Conservation (phyloP, 2,329 filamentous ascomycete species). For the Pseudocercospora cruenta region DNA sequence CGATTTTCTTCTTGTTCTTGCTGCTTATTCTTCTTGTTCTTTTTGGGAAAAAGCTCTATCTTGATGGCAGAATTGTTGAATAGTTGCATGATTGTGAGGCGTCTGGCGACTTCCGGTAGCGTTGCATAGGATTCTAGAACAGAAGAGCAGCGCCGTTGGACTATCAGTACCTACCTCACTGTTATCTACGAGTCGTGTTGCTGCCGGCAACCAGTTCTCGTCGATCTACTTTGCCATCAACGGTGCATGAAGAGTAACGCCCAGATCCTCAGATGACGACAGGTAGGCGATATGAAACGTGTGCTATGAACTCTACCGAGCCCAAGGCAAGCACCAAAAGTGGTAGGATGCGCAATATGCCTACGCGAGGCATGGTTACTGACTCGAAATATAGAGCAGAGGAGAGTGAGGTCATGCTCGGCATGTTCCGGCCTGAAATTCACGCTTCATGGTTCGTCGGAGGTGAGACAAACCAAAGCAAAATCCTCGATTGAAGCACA, state of each 20-base stretch:
- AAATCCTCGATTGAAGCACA: neutral
- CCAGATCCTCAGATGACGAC: constrained; percentile 2
- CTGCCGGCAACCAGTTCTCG: neutral
- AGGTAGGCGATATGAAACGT: constrained; percentile 2
- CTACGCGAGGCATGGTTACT: constrained; percentile 1
- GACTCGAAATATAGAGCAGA: neutral
- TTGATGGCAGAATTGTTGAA: constrained; percentile 21
- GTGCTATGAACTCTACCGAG: constrained; percentile 1
- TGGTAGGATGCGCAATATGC: neutral
- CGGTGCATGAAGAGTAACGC: constrained; percentile 1
- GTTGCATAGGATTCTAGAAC: constrained; percentile 1
- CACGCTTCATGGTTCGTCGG: neutral
- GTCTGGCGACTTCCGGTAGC: neutral
- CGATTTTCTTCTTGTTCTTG: neutral
- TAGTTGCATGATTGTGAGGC: constrained; percentile 13
- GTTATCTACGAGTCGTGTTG: constrained; percentile 7
- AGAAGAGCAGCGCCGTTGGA: neutral
- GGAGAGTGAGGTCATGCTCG: neutral
- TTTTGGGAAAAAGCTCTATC: constrained; percentile 19
- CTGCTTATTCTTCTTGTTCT: constrained; percentile 17
- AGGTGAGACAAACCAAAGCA: neutral
- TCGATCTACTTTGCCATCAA: constrained; percentile 4
- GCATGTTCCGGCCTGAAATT: neutral
- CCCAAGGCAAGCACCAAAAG: constrained; percentile 2
- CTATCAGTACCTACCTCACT: constrained; percentile 7